A percentile compares a stretch with the other conserved stretches of the same genome.
phyloP scores from a whole-genome alignment of 2,329 filamentous ascomycete genomes.

The Venturia effusa region DNA sequence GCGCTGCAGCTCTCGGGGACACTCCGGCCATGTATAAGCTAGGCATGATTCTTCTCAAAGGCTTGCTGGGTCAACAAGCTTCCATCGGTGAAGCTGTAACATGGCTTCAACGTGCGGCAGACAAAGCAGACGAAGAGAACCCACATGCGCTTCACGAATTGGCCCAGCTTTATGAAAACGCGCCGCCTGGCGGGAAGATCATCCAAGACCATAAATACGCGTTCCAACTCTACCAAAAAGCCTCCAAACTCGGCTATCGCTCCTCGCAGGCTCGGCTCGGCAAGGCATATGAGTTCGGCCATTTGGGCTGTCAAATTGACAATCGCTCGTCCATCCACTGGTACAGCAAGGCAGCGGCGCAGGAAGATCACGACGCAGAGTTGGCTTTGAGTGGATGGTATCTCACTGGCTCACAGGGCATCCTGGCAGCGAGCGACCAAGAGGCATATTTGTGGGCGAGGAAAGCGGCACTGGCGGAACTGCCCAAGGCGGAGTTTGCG shows the following conservation, averaged over 20 bases:
- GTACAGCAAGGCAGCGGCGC: slow-evolving; percentile 84
- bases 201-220: slow-evolving; percentile 75
- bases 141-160: slow-evolving; percentile 93
- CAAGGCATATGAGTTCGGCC: slow-evolving; percentile 79
- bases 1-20: slow-evolving; percentile 81
- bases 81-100: slow-evolving; percentile 78
- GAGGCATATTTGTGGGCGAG: slow-evolving; percentile 96
- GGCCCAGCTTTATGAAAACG: slow-evolving; percentile 47
- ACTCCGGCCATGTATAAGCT: slow-evolving; percentile 96
- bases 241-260: slow-evolving; percentile 84
- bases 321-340: slow-evolving; percentile 78
- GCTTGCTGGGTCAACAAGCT: slow-evolving; percentile 73
- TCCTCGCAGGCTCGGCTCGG: slow-evolving; percentile 88
- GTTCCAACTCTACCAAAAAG: slow-evolving; percentile 69
- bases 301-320: slow-evolving; percentile 73
- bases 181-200: slow-evolving; percentile 62
- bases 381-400: slow-evolving; percentile 58
- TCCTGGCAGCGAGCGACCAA: slow-evolving; percentile 83
- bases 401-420: slow-evolving; percentile 77
- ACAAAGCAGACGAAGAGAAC: slow-evolving; percentile 78
- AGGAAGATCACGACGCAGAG: slow-evolving; percentile 91
- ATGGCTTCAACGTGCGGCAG: slow-evolving; percentile 89
- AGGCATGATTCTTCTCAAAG: slow-evolving; percentile 91
- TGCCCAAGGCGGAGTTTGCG: slow-evolving; percentile 92
- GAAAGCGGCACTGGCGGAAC: slow-evolving; percentile 77